A percentile compares a stretch with the other conserved stretches of the same genome.
phyloP scores from a whole-genome alignment of 2,329 filamentous ascomycete species.

The Pyrenophora tritici-repentis region DNA sequence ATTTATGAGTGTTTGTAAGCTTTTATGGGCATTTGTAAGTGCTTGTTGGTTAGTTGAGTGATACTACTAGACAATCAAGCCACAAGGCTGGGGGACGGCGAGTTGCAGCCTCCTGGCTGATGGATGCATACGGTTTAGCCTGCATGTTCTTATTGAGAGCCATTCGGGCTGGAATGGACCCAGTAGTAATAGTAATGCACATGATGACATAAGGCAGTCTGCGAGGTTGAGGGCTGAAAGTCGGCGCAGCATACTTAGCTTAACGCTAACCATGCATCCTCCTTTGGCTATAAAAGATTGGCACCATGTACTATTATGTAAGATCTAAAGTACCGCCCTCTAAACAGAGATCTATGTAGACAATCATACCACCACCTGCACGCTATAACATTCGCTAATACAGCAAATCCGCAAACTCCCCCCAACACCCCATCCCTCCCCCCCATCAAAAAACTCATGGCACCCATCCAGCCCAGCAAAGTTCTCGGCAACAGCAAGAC shows the following conservation, averaged over 20 bases:
- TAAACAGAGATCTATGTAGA: too few species aligned
- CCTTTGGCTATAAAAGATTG: too few species aligned
- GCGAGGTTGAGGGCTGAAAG: constrained; percentile 2
- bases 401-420: constrained; percentile 48
- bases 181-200: too few species aligned
- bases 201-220: background rate
- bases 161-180: too few species aligned
- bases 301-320: too few species aligned
- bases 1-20: background rate
- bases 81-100: constrained; percentile 2
- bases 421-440: constrained; percentile 51
- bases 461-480: constrained; percentile 61
- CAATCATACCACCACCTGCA: too few species aligned
- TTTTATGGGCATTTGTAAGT: background rate
- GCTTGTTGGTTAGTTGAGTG: background rate
- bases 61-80: background rate
- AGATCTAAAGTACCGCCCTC: too few species aligned
- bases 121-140: constrained; percentile 1
- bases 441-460: constrained; percentile 56
- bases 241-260: background rate
- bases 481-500: constrained; percentile 59
- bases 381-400: constrained; percentile 9
- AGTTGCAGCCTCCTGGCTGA: background rate
- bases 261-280: background rate
- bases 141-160: too few species aligned